Evolutionary conservation across 2,329 filamentous ascomycete genomes (phyloP).

Genomic region (Botrytis cinerea): DNA sequence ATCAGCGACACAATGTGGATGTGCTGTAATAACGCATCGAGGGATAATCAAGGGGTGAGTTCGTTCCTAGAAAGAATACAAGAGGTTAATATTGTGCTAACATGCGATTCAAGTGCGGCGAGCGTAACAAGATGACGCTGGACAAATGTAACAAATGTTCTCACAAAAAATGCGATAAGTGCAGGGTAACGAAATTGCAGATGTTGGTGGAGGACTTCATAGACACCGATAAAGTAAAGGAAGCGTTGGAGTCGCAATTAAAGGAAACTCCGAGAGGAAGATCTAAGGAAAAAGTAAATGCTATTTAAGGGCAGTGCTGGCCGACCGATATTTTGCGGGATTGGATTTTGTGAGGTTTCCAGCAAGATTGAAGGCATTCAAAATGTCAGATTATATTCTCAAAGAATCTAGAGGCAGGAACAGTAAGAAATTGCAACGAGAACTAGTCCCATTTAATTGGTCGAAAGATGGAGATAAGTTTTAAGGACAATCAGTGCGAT

Average conservation of each 20-base stretch:
- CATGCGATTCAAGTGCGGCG: neutral
- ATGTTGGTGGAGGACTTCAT: neutral
- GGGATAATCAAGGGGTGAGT: neutral
- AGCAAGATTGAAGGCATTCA: neutral
- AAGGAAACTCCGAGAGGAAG: neutral
- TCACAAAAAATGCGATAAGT: neutral
- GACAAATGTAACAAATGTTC: neutral
- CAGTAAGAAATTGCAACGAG: neutral
- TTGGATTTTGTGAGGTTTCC: neutral
- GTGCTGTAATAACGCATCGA: neutral
- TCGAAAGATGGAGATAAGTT: neutral
- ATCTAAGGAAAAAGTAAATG: neutral
- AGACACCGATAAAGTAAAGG: neutral
- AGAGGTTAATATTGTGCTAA: neutral
- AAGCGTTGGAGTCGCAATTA: neutral
- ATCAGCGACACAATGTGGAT: constrained; percentile 17
- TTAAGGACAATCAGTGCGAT: neutral
- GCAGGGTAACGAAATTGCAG: neutral
- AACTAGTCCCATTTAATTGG: neutral
- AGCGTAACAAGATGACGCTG: constrained; percentile 10
- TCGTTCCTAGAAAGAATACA: neutral
- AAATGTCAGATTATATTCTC: neutral
- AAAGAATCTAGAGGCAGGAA: neutral
- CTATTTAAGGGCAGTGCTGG: neutral
- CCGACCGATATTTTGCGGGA: neutral